Percentiles rank a stretch among this genome's conserved stretches.
These are phyloP conservation scores for Fraxinus dipetala DNA, from an alignment of 305 asterid species.

Conservation along the genomic window DNA sequence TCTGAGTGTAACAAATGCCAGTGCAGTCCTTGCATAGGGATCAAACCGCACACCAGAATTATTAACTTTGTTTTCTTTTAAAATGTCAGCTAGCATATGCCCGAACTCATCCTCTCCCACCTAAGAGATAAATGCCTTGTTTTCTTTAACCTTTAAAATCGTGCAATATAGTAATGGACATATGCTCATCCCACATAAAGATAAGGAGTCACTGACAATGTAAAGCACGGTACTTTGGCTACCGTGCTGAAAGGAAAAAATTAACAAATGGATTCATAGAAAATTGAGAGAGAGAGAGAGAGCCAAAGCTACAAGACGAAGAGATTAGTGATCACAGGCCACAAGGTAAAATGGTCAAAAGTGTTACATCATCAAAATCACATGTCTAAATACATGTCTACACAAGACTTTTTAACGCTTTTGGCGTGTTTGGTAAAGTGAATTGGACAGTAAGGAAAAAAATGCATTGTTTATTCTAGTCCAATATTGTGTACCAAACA, in stretches of 20 bases:
- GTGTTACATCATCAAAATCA: background rate
- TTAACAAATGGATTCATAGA: background rate
- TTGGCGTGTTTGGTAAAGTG: background rate
- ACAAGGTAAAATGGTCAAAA: background rate
- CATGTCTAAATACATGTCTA: background rate
- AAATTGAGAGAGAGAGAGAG: background rate
- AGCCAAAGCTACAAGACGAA: background rate
- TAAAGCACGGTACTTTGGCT: background rate
- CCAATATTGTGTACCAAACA: background rate
- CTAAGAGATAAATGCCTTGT: conserved; percentile 33
- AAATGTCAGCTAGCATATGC: conserved; percentile 64
- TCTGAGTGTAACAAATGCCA: conserved; percentile 82
- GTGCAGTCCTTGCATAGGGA: conserved; percentile 72
- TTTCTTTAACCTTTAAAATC: background rate
- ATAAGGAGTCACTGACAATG: conserved; percentile 1
- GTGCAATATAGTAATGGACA: no score
- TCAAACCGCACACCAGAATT: conserved; percentile 82
- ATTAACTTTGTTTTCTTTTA: conserved; percentile 76
- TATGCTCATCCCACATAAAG: background rate
- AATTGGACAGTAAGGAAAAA: background rate
- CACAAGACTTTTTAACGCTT: background rate
- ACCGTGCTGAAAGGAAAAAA: background rate
- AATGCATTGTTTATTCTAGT: background rate
- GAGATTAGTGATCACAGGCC: background rate
- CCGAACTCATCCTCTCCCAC: conserved; percentile 95